Base-by-base conservation (phyloP, 495 filamentous ascomycete genomes). In the Daldinia caldariorum region DNA sequence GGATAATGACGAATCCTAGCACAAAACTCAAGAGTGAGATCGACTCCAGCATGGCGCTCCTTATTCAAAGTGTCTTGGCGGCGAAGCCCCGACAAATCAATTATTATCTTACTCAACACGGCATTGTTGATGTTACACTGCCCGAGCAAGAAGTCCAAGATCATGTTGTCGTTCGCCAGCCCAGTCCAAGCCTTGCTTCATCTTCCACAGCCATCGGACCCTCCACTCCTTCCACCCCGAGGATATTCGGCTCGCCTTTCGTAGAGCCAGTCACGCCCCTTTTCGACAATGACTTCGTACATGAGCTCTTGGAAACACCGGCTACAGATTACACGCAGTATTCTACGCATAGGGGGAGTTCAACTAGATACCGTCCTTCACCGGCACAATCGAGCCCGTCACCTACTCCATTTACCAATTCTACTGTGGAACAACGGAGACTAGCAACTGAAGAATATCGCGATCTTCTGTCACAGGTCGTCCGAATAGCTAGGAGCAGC, bases 1-100 rank as follows among this genome's bases (percentile, higher is more conserved):
- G 79, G 76, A 70, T 83, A 22, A 78, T 82, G 76, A 70, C 62
- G 7, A 73, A 77, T 29, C 71, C 73, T 43, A 38, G 54, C 3
- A 75, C 77, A 32, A 55, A 74, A 38, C 75, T 69, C 16, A 58
- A 38, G 16, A 14, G n/a, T 13, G 29, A 57, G 18, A 7, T 51
- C 12, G 51, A 62, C 39, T 1, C 12, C 58, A 66, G 18, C 45
- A 43, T 16, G 13, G n/a, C 9, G 9, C 4, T 2, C 1, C 20
- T 62, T 6, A 34, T 68, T 20, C 51, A 58, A 0, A 35, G 53
- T 20, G 38, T 58, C 63, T 74, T 50, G 22, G 22, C 7, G 51
- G 70, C 45, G 45, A 63, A 47, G 61, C 32, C 32, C 38, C 62
- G 47, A 71, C 16, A 32, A 54, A 58, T 78, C 26, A 59, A 70